These are phyloP conservation scores for Acacia crassicarpa DNA, from an alignment of 306 rosid genomes.

Conservation along the genomic window DNA sequence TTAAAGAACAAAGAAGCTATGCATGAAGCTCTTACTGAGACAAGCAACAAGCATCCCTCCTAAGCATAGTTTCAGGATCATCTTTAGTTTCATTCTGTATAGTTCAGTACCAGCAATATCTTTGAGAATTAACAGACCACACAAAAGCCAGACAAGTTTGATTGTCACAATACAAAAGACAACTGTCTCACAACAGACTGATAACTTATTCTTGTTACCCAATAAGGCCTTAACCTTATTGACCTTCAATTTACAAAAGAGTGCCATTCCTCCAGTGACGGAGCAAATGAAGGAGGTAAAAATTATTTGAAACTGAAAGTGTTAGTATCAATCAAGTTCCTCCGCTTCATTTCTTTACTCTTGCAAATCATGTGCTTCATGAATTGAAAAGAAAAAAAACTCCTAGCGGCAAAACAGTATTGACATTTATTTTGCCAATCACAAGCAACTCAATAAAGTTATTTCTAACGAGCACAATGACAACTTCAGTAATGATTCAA, in stretches of 20 bases:
- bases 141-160: not conserved
- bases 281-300: not conserved
- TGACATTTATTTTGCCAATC: not conserved
- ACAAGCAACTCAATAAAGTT: not conserved
- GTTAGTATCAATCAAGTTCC: not conserved
- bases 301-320: not conserved
- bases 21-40: not conserved
- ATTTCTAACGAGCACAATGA: not conserved
- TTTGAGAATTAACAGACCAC: not conserved
- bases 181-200: not conserved
- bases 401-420: no score
- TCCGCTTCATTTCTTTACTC: not conserved
- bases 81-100: not conserved
- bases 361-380: not conserved
- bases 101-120: not conserved
- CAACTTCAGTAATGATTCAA: not conserved
- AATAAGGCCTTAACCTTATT: not conserved
- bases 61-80: not conserved
- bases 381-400: not conserved
- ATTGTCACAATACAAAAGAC: not conserved
- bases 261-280: not conserved
- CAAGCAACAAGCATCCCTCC: not conserved
- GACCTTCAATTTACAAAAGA: not conserved
- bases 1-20: constrained; percentile 13
- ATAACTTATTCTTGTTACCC: not conserved